Conservation (phyloP, 2,329 filamentous ascomycete species). For the Exophiala viscosa region DNA sequence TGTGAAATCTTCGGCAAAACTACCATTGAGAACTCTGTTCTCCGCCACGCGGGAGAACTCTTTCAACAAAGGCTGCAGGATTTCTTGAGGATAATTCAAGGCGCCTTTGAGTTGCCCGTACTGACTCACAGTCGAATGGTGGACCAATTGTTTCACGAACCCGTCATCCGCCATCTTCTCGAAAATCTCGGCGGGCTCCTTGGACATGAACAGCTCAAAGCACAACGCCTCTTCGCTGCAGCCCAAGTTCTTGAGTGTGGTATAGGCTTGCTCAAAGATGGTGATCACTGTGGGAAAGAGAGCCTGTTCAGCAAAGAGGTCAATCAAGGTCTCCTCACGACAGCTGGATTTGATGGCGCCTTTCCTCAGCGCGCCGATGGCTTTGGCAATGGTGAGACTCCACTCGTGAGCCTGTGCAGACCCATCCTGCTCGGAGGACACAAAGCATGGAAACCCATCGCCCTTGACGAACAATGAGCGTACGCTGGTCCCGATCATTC, state of each 20-base stretch:
- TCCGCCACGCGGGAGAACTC: slow-evolving; percentile 20
- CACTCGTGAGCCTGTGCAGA: slow-evolving; percentile 23
- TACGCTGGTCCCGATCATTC: slow-evolving; percentile 19
- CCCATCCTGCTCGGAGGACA: slow-evolving; percentile 8
- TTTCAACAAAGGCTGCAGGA: slow-evolving; percentile 36
- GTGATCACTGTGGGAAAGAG: slow-evolving; percentile 27
- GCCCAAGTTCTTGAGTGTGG: slow-evolving; percentile 21
- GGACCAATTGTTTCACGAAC: slow-evolving; percentile 24
- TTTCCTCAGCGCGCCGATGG: slow-evolving; percentile 23
- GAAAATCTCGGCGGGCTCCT: slow-evolving; percentile 27
- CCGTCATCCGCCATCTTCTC: slow-evolving; percentile 27
- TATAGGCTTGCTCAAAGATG: slow-evolving; percentile 25
- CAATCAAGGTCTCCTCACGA: slow-evolving; percentile 28
- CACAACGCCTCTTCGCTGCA: slow-evolving; percentile 27
- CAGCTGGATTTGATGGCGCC: slow-evolving; percentile 24
- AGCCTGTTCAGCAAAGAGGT: slow-evolving; percentile 28
- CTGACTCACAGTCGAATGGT: slow-evolving; percentile 26
- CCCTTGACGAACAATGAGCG: neutral
- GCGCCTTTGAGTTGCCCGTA: slow-evolving; percentile 27
- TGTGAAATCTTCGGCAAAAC: slow-evolving; percentile 20
- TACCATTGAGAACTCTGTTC: slow-evolving; percentile 15
- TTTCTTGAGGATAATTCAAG: slow-evolving; percentile 30
- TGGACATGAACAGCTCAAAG: slow-evolving; percentile 28
- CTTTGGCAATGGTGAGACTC: slow-evolving; percentile 19
- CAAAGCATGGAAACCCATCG: neutral